Conservation (phyloP, 2,329 filamentous ascomycete genomes). For the Arachnopeziza araneosa region DNA sequence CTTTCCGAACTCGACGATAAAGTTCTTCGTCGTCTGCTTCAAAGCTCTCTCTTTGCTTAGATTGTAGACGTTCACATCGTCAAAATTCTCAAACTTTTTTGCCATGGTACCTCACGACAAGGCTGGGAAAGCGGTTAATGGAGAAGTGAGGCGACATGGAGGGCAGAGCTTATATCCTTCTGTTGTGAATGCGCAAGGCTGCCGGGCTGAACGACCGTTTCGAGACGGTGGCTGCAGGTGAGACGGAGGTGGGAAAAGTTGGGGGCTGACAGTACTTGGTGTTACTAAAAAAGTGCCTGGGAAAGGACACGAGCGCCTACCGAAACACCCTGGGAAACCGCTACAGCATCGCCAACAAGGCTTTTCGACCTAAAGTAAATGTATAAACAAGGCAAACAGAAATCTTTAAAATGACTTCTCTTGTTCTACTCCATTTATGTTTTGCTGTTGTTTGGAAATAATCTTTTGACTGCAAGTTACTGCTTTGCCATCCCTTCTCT, state of each 20-base stretch:
- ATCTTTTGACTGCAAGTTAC: too few relatives aligned
- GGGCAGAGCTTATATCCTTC: background rate
- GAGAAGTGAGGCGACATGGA: background rate
- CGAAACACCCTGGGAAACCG: too few relatives aligned
- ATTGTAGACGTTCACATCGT: conserved; percentile 42
- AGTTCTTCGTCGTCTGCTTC: conserved; percentile 45
- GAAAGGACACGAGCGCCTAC: too few relatives aligned
- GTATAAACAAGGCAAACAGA: too few relatives aligned
- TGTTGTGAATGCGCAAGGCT: conserved; percentile 7
- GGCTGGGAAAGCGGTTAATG: background rate
- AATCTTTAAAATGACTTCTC: too few relatives aligned
- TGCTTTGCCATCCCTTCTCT: background rate
- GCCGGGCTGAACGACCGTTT: conserved; percentile 6
- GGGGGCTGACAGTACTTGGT: background rate
- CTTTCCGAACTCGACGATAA: conserved; percentile 60
- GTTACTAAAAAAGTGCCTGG: too few relatives aligned
- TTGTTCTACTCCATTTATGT: too few relatives aligned
- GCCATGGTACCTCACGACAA: conserved; percentile 7
- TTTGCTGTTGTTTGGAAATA: too few relatives aligned
- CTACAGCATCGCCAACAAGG: too few relatives aligned
- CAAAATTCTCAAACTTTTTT: conserved; percentile 40
- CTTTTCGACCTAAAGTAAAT: too few relatives aligned
- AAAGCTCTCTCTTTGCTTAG: conserved; percentile 38
- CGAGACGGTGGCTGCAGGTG: conserved; percentile 3
- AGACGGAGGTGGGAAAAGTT: background rate